Evolutionary conservation across 768 basidiomycete species (phyloP), one percentile per base, ranked within the genome.

Genomic region (Boletus edulis): DNA sequence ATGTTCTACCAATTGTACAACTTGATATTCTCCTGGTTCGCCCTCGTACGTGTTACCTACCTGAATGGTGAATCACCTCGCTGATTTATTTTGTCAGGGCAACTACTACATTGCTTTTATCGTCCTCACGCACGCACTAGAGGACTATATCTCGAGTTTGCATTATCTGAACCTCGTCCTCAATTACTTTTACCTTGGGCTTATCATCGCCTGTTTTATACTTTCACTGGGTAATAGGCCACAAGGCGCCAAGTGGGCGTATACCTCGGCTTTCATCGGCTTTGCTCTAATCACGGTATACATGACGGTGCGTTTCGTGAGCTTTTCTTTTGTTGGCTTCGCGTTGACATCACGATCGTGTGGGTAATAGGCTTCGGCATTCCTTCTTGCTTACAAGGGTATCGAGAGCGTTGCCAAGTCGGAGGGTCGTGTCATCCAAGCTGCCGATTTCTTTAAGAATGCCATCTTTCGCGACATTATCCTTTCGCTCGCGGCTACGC

Each of bases 211-310:
- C 72, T 95, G 92, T 67, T 95, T 95, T 75, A 76, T 97, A 49
- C 81, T 96, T 37, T 78, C 91, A 2, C 75, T 98, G 51, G 96
- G 95, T 0, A 98, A 98, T 68, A 76, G 96, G 12, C 95, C 95
- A 5, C 91, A 95, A 61, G 95, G 95, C 32, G 82, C 86, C 4
- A 94, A 91, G 69, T 85, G 86, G 82, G 84, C 83, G 7, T 99
- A 97, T 69, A 93, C 91, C 3, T 64, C 81, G 8, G 88, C 92
- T 29, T 85, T 98, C 64, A 67, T 96, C 31, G 91, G 93, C 1
- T 99, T 96, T 73, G 93, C 81, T 4, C 5, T 96, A 22, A 85
- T 99, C 59, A 98, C 96, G 32, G 70, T 94, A n/a, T 98, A 98
- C 67, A 98, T 99, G 96, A 92, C 94, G 49, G 88, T 92, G 47